phyloP scores from a whole-genome alignment of 306 rosid genomes.

The Glycine tomentella region DNA sequence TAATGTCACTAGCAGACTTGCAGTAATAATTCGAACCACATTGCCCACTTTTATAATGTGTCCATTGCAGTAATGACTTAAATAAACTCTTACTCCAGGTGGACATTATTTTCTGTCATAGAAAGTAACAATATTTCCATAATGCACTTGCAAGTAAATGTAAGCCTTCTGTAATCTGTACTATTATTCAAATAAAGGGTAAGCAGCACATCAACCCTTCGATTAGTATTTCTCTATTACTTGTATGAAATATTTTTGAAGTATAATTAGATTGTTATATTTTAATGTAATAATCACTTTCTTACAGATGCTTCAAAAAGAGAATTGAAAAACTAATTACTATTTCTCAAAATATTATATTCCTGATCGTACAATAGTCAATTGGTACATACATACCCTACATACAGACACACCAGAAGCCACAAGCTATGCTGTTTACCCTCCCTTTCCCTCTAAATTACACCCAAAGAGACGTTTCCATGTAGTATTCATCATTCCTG shows the following conservation, averaged over 20 bases:
- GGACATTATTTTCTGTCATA: not conserved
- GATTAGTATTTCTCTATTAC: not conserved
- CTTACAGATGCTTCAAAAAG: not conserved
- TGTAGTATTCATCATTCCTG: not conserved
- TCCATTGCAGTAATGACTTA: not conserved
- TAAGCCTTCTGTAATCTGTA: not conserved
- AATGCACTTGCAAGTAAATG: not conserved
- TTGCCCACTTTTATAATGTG: not conserved
- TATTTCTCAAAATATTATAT: not conserved
- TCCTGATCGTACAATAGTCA: not conserved
- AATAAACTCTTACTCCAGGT: not conserved
- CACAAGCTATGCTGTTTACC: not conserved
- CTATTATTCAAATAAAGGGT: not conserved
- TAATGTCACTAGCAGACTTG: not conserved
- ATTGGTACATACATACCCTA: not conserved
- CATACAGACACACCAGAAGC: not conserved
- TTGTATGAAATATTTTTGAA: not conserved
- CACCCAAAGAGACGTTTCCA: not conserved
- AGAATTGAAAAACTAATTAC: too few relatives aligned
- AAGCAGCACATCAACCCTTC: not conserved
- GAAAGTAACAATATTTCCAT: not conserved
- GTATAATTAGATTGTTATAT: not conserved
- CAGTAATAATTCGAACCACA: not conserved
- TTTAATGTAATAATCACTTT: not conserved
- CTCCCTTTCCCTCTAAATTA: not conserved